Percentiles rank a stretch among this genome's conserved stretches.
These are phyloP conservation scores for Cutaneotrichosporon sp. DNA, from an alignment of 1,284 basidiomycete species.

Conservation along the genomic window DNA sequence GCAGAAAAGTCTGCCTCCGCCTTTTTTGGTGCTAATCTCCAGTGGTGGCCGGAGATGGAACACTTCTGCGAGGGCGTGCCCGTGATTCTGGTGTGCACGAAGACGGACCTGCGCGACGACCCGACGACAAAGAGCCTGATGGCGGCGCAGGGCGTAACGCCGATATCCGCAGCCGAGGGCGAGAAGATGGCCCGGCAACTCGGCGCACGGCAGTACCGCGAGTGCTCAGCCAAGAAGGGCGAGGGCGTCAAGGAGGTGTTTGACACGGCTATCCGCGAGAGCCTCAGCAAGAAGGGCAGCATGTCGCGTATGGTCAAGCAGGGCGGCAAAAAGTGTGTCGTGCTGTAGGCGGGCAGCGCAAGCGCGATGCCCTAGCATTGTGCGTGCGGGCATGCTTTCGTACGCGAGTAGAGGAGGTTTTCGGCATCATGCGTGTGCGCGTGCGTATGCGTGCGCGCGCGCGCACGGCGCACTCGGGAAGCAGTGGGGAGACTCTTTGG, in stretches of 20 bases:
- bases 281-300: constrained; percentile 61
- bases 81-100: constrained; percentile 86
- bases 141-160: constrained; percentile 79
- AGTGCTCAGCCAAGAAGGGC: constrained; percentile 91
- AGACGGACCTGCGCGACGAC: constrained; percentile 85
- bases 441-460: no score
- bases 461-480: no score
- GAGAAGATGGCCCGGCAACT: constrained; percentile 78
- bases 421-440: no score
- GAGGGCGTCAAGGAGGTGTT: constrained; percentile 90
- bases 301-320: constrained; percentile 57
- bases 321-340: constrained; percentile 70
- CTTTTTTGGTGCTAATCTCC: constrained; percentile 7
- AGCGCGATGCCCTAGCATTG: no score
- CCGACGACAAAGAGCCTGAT: constrained; percentile 86
- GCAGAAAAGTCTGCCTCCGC: background rate
- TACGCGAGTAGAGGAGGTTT: background rate
- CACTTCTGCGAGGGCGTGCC: constrained; percentile 96
- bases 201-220: constrained; percentile 80
- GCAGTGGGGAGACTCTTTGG: background rate
- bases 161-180: constrained; percentile 76
- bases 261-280: constrained; percentile 78
- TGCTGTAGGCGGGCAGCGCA: no score
- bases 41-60: constrained; percentile 97
- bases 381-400: no score